A percentile compares a stretch with the other conserved stretches of the same genome.
Evolutionary conservation across 2,329 filamentous ascomycete genomes (phyloP).

Genomic region (Fusarium hainanense): DNA sequence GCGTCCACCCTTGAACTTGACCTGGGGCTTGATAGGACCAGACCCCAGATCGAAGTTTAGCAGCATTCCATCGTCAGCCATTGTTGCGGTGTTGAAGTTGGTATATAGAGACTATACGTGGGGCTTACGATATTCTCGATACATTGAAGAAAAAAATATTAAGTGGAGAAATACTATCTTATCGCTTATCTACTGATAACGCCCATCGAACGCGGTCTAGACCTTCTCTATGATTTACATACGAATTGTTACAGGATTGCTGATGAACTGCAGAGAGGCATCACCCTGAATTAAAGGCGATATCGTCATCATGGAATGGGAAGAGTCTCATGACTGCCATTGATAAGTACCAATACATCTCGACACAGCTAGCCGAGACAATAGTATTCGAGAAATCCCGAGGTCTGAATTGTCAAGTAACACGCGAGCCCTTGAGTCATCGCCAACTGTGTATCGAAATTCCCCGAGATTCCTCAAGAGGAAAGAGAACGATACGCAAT

Average conservation of each 20-base stretch:
- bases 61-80: slow-evolving; percentile 96
- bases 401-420: too few species aligned
- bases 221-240: not conserved
- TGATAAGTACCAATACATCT: not conserved
- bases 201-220: not conserved
- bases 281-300: slow-evolving; percentile 22
- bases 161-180: slow-evolving; percentile 23
- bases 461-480: slow-evolving; percentile 24
- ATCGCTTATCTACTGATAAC: slow-evolving; percentile 42
- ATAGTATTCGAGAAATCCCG: slow-evolving; percentile 8
- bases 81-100: slow-evolving; percentile 52
- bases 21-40: slow-evolving; percentile 68
- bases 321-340: slow-evolving; percentile 7
- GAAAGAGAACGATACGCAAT: slow-evolving; percentile 25
- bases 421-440: not conserved
- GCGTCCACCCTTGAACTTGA: slow-evolving; percentile 85
- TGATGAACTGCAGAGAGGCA: not conserved
- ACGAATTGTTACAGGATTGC: not conserved
- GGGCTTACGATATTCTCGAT: slow-evolving; percentile 29
- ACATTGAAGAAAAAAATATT: slow-evolving; percentile 34
- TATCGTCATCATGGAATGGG: not conserved
- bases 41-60: slow-evolving; percentile 88
- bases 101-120: slow-evolving; percentile 39
- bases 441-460: slow-evolving; percentile 3
- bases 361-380: not conserved